A percentile compares a stretch with the other conserved stretches of the same genome.
phyloP scores from a whole-genome alignment of 2,329 filamentous ascomycete species.

The Ciborinia camelliae region DNA sequence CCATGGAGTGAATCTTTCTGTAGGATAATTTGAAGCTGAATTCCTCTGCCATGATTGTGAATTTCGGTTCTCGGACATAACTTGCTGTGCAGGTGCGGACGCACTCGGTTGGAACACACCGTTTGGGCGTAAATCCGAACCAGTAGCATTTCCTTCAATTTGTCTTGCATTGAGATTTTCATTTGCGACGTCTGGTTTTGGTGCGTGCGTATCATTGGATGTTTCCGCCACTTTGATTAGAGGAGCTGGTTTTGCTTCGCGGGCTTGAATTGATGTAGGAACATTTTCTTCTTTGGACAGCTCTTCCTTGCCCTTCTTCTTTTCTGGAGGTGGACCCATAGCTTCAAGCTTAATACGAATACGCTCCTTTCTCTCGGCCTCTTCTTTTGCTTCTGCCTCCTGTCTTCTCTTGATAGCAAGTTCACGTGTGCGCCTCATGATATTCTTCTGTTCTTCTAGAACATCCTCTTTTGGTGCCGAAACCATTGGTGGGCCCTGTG shows the following conservation, averaged over 20 bases:
- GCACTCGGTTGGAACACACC: slow-evolving; percentile 32
- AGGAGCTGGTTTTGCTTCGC: slow-evolving; percentile 25
- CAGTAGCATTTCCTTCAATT: slow-evolving; percentile 20
- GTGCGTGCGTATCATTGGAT: slow-evolving; percentile 21
- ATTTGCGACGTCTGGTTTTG: slow-evolving; percentile 20
- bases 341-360: slow-evolving; percentile 70
- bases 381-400: slow-evolving; percentile 68
- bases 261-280: slow-evolving; percentile 36
- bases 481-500: slow-evolving; percentile 32
- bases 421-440: slow-evolving; percentile 70
- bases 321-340: slow-evolving; percentile 62
- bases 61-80: slow-evolving; percentile 26
- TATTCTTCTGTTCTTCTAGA: slow-evolving; percentile 61
- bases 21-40: slow-evolving; percentile 41
- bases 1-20: slow-evolving; percentile 54
- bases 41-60: slow-evolving; percentile 36
- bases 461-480: slow-evolving; percentile 49
- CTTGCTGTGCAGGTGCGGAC: slow-evolving; percentile 27
- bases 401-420: slow-evolving; percentile 63
- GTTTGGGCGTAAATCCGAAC: slow-evolving; percentile 25
- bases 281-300: slow-evolving; percentile 46
- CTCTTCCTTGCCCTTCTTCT: slow-evolving; percentile 54
- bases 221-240: slow-evolving; percentile 22
- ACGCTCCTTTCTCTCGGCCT: slow-evolving; percentile 67
- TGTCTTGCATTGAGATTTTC: slow-evolving; percentile 8